Percentiles rank a stretch among this genome's conserved stretches.
These are phyloP conservation scores for Phialemonium atrogriseum DNA, from an alignment of 2,329 filamentous ascomycete genomes.

Conservation along the genomic window DNA sequence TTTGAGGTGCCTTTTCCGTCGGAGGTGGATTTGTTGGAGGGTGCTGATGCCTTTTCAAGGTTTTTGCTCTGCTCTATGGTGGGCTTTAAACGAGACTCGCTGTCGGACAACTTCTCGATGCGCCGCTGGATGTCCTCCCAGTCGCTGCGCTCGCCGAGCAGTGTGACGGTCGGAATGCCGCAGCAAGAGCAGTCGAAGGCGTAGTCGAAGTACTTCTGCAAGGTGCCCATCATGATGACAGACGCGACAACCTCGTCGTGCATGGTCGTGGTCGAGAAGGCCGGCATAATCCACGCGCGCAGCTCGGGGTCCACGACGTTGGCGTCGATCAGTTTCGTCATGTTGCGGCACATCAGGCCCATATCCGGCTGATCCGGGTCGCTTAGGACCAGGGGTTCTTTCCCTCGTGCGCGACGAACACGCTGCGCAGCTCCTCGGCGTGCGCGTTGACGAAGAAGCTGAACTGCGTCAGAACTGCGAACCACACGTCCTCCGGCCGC, in stretches of 20 bases:
- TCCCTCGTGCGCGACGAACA: slow-evolving; percentile 32
- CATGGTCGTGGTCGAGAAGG: slow-evolving; percentile 2
- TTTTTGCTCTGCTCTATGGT: no score
- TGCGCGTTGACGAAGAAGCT: slow-evolving; percentile 33
- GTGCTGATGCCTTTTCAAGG: no score
- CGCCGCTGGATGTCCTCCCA: slow-evolving; percentile 1
- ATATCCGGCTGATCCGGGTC: no score
- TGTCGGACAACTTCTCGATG: background rate
- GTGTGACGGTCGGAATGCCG: slow-evolving; percentile 4
- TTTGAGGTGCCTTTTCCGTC: no score
- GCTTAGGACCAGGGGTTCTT: no score
- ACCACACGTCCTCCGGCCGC: slow-evolving; percentile 42
- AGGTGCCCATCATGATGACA: slow-evolving; percentile 3
- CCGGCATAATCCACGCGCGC: slow-evolving; percentile 1
- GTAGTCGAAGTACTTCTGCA: slow-evolving; percentile 1
- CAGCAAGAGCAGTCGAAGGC: background rate
- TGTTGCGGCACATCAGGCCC: no score
- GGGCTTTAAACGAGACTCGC: no score
- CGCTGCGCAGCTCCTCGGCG: slow-evolving; percentile 30
- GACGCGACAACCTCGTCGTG: background rate
- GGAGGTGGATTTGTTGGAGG: no score
- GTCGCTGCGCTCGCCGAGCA: slow-evolving; percentile 1
- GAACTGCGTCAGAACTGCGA: slow-evolving; percentile 36
- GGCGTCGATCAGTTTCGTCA: no score
- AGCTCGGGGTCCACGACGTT: slow-evolving; percentile 1